A percentile compares a stretch with the other conserved stretches of the same genome.
These are phyloP conservation scores for Xylariaceae sp. DNA, from an alignment of 2,329 filamentous ascomycete species.

Conservation along the genomic window DNA sequence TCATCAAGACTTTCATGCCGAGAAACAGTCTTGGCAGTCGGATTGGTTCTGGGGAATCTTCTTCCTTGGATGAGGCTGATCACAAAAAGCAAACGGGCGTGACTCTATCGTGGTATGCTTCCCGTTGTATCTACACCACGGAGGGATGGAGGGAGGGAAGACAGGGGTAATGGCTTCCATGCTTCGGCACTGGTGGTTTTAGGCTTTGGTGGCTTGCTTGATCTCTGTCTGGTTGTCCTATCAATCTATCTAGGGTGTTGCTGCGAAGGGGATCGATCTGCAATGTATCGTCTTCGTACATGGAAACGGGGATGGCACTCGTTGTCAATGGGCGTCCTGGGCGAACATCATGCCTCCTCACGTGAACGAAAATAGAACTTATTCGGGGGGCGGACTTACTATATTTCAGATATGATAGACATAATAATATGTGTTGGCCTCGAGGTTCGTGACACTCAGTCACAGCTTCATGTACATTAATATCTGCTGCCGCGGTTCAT, in stretches of 20 bases:
- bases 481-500: neutral
- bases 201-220: constrained; percentile 14
- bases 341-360: constrained; percentile 1
- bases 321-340: neutral
- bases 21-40: constrained; percentile 1
- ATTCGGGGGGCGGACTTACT: neutral
- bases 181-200: constrained; percentile 16
- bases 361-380: constrained; percentile 12
- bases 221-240: constrained; percentile 2
- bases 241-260: neutral
- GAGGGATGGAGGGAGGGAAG: neutral
- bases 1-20: neutral
- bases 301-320: neutral
- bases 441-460: constrained; percentile 2
- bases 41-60: constrained; percentile 7
- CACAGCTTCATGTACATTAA: neutral
- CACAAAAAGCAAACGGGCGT: constrained; percentile 15
- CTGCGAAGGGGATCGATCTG: neutral
- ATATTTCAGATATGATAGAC: neutral
- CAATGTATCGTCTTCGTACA: neutral
- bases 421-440: neutral
- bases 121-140: neutral
- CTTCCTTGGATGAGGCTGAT: constrained; percentile 14
- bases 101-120: neutral
- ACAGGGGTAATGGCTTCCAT: constrained; percentile 6